A percentile compares a stretch with the other conserved stretches of the same genome.
Evolutionary conservation across 106 monocot genomes (phyloP).

Genomic region (Ottelia alismoides): DNA sequence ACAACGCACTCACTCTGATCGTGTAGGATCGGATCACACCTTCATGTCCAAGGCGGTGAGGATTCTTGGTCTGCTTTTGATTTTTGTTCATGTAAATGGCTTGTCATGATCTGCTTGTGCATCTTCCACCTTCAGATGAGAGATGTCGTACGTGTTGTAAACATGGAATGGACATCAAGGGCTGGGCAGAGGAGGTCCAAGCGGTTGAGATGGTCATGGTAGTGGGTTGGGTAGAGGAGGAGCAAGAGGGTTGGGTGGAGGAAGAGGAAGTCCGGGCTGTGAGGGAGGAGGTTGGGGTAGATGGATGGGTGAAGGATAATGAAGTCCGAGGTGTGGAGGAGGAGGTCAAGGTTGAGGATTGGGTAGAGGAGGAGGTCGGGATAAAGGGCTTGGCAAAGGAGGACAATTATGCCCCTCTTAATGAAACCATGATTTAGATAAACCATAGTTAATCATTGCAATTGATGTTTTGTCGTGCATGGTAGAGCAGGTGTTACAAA

Average conservation of each 20-base stretch:
- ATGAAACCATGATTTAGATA: no score
- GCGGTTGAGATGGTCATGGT: no score
- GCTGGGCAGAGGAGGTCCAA: conserved; percentile 18
- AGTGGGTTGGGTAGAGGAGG: background rate
- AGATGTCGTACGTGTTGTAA: conserved; percentile 12
- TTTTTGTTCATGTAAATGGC: background rate
- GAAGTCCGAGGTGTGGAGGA: background rate
- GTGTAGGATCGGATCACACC: conserved; percentile 49
- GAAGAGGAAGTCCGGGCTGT: background rate
- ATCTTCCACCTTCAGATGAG: conserved; percentile 10
- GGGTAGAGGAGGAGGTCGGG: background rate
- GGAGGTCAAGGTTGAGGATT: background rate
- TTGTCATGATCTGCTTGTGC: background rate
- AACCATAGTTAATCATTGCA: no score
- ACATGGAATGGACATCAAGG: conserved; percentile 76
- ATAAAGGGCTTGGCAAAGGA: no score
- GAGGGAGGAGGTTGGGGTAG: background rate
- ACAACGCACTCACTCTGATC: conserved; percentile 50
- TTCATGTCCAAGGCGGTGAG: conserved; percentile 44
- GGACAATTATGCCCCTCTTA: no score
- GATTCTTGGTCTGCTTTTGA: background rate
- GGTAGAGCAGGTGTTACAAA: no score
- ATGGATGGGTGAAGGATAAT: background rate
- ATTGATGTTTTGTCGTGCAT: no score
- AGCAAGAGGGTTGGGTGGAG: background rate